phyloP scores from a whole-genome alignment of 2,329 filamentous ascomycete genomes.

The Paraphaeosphaeria minitans region DNA sequence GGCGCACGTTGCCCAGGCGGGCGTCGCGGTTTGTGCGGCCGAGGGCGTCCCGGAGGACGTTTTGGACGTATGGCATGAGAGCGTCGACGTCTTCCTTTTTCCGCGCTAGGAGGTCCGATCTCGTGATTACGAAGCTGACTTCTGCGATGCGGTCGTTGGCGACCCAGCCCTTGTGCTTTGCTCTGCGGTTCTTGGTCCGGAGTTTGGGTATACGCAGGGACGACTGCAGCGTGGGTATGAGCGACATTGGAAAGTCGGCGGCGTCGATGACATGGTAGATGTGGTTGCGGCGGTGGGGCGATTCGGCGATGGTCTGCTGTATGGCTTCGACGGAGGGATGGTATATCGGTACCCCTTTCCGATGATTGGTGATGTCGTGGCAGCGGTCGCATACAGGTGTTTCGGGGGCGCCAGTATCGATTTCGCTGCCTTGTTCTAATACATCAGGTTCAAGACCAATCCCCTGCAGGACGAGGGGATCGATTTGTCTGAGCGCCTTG shows the following conservation, averaged over 20 bases:
- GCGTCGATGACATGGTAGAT: slow-evolving; percentile 95
- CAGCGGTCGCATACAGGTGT: slow-evolving; percentile 83
- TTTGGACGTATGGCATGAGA: slow-evolving; percentile 82
- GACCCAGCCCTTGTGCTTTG: slow-evolving; percentile 68
- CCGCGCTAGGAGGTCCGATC: slow-evolving; percentile 83
- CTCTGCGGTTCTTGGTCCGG: slow-evolving; percentile 79
- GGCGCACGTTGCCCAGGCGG: slow-evolving; percentile 85
- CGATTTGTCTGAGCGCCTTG: slow-evolving; percentile 38
- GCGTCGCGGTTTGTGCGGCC: slow-evolving; percentile 69
- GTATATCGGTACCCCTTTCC: slow-evolving; percentile 70
- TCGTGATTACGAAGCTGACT: slow-evolving; percentile 88
- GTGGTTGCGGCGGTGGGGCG: slow-evolving; percentile 88
- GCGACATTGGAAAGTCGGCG: slow-evolving; percentile 93
- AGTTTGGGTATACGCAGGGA: slow-evolving; percentile 74
- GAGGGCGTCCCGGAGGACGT: slow-evolving; percentile 77
- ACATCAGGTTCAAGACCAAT: slow-evolving; percentile 34
- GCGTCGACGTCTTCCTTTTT: slow-evolving; percentile 81
- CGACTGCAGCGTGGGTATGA: slow-evolving; percentile 76
- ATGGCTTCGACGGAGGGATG: slow-evolving; percentile 84
- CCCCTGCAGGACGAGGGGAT: slow-evolving; percentile 34
- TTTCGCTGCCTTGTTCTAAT: slow-evolving; percentile 15
- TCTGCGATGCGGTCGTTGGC: slow-evolving; percentile 70
- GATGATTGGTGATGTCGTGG: slow-evolving; percentile 79
- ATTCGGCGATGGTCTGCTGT: slow-evolving; percentile 82
- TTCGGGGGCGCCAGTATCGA: slow-evolving; percentile 23